Conservation (phyloP, 495 filamentous ascomycete species). For the Cercophora scortea region DNA sequence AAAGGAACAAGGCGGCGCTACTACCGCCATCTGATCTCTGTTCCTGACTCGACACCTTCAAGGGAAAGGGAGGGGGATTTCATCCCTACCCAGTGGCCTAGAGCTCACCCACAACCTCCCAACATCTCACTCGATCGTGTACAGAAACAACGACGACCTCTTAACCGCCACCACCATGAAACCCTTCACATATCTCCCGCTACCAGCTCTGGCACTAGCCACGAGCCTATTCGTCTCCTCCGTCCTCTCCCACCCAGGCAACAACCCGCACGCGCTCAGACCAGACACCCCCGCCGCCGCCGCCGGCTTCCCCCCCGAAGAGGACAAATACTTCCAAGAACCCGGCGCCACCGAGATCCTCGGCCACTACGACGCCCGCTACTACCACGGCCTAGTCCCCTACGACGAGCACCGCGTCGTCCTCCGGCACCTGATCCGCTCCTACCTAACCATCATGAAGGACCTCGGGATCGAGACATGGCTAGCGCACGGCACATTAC, state of each 20-base stretch:
- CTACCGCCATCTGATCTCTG: too few relatives aligned
- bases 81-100: too few relatives aligned
- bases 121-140: too few relatives aligned
- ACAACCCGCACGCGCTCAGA: not conserved
- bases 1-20: too few relatives aligned
- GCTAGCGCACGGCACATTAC: constrained; percentile 79
- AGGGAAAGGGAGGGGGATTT: too few relatives aligned
- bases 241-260: not conserved
- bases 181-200: not conserved
- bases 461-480: constrained; percentile 67
- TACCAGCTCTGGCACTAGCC: not conserved
- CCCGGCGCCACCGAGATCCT: constrained; percentile 48
- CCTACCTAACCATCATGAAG: constrained; percentile 61
- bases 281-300: not conserved
- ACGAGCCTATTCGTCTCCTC: not conserved
- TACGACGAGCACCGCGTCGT: constrained; percentile 57
- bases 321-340: constrained; percentile 46
- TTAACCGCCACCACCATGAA: not conserved
- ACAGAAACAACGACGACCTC: too few relatives aligned
- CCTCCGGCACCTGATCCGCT: constrained; percentile 60
- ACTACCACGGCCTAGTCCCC: constrained; percentile 50
- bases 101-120: too few relatives aligned
- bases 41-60: too few relatives aligned
- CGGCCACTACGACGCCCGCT: constrained; percentile 67
- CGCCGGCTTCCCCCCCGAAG: not conserved